Conservation (phyloP, 257 asterid genomes). For the Ocimum tenuiflorum region DNA sequence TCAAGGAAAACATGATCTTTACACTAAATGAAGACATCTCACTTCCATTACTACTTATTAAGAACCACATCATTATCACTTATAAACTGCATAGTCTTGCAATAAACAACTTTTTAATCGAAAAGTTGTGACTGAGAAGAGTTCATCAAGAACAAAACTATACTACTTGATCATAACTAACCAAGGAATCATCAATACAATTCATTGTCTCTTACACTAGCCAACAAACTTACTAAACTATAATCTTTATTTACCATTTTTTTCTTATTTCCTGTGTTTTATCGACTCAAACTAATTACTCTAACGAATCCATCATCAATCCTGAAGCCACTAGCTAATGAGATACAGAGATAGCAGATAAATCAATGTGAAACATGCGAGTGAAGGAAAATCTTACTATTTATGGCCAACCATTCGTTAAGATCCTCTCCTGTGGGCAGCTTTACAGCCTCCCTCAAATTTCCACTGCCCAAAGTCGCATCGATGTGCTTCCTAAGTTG, state of each 20-base stretch:
- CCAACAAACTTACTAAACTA: neutral
- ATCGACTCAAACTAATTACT: neutral
- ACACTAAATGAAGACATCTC: neutral
- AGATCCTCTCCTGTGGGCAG: slow-evolving; percentile 55
- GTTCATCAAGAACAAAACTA: neutral
- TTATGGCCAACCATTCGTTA: slow-evolving; percentile 58
- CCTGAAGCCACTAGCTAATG: no score
- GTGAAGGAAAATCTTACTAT: slow-evolving; percentile 33
- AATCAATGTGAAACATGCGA: neutral
- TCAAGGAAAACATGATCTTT: neutral
- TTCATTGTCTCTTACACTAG: neutral
- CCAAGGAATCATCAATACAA: neutral
- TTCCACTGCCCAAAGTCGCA: no score
- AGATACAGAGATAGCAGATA: neutral
- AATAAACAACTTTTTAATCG: neutral
- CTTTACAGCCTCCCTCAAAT: slow-evolving; percentile 60
- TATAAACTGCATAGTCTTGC: neutral
- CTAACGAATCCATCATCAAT: neutral
- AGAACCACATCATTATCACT: neutral
- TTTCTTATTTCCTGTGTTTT: neutral
- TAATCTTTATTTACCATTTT: neutral
- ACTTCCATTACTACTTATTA: neutral
- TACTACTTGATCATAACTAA: neutral
- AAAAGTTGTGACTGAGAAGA: neutral
- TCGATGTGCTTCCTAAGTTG: slow-evolving; percentile 40